phyloP scores from a whole-genome alignment of 2,329 filamentous ascomycete genomes.

The Endoconidiophora polonica region DNA sequence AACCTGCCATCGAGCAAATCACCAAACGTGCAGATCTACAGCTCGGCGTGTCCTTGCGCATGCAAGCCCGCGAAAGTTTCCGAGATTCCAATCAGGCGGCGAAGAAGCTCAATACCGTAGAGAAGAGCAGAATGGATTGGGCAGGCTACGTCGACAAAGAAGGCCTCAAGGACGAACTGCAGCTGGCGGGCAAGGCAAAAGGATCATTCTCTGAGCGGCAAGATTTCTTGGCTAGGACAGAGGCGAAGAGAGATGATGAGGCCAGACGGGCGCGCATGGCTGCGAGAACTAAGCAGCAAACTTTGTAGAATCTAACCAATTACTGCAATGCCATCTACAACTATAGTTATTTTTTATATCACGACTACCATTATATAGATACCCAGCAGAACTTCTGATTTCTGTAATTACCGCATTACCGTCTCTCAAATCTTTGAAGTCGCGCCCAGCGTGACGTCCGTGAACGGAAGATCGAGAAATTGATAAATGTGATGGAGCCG shows the following conservation, averaged over 20 bases:
- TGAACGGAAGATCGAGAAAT: constrained; percentile 44
- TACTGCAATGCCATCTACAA: neutral
- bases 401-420: neutral
- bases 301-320: neutral
- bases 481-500: constrained; percentile 54
- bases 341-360: neutral
- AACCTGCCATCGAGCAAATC: constrained; percentile 32
- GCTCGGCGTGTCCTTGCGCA: constrained; percentile 34
- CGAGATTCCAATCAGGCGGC: constrained; percentile 17
- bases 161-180: constrained; percentile 52
- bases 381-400: neutral
- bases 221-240: constrained; percentile 49
- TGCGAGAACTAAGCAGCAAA: constrained; percentile 14
- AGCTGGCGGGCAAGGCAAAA: constrained; percentile 47
- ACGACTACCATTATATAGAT: constrained; percentile 1
- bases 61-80: constrained; percentile 30
- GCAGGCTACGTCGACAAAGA: constrained; percentile 55
- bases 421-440: constrained; percentile 6
- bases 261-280: constrained; percentile 36
- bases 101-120: constrained; percentile 52
- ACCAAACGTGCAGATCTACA: constrained; percentile 38
- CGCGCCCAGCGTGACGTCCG: constrained; percentile 31
- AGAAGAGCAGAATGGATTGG: constrained; percentile 61
- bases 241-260: constrained; percentile 44
- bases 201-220: constrained; percentile 44